Base-by-base conservation (phyloP, 257 asterid species). In the Solanum rostratum region DNA sequence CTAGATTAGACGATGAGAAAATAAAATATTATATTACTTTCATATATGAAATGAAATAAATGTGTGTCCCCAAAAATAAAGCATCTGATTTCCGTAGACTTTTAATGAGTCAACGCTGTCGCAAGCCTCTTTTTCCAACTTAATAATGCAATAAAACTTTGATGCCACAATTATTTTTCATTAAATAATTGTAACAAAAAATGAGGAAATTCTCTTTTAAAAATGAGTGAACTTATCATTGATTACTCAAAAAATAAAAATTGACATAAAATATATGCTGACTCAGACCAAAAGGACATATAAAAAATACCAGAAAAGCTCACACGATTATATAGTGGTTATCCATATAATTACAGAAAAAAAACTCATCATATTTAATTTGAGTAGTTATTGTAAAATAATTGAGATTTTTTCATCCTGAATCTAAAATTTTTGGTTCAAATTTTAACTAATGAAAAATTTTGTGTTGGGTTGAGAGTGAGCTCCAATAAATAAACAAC, bases 31-130 rank as follows among this genome's bases (percentile, higher is more conserved):
- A 20, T 1, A 8, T 0, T 10, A 55, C 24, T 55, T 12, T 19
- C 27, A 20, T 55, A 55, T 9, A 33, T 10, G 33, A 41, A 6
- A 73, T 73, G 57, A 73, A 68, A n/a, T 73, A 45, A n/a, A 41
- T 70, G 79, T 41, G 37, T 45, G 10, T 70, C 29, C 52, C 53
- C 11, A 41, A 71, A 41, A 45, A 22, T 59, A 59, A 74, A 46
- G 59, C 8, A 14, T 74, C 41, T 45, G 81, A 73, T 87, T 88
- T 93, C 94, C 94, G 97, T 92, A 93, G 90, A 74, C 1, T 55
- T 33, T 33, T 41, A 24, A 7, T 10, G 88, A 92, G 94, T 93
- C 98, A 93, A 95, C 97, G 89, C 89, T 57, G 89, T 93, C 92
- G 88, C 95, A 88, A 94, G 7, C 89, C 92, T 15, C 45, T 88